phyloP scores from a whole-genome alignment of 2,329 filamentous ascomycete genomes.

The Neobulgaria alba region DNA sequence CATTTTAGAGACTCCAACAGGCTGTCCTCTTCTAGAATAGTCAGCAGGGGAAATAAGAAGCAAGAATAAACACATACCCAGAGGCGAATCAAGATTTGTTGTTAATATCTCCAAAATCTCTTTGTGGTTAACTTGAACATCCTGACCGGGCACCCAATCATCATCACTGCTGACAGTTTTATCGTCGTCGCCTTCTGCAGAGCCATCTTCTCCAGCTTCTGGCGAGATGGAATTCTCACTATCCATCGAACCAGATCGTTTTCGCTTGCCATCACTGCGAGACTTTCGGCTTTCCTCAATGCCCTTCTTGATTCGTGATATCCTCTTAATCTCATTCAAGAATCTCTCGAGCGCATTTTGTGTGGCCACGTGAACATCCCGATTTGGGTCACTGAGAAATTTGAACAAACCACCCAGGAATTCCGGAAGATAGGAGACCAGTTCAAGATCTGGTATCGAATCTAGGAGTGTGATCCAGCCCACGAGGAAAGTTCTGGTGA shows the following conservation, averaged over 20 bases:
- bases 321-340: slow-evolving; percentile 86
- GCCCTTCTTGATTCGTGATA: slow-evolving; percentile 84
- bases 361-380: slow-evolving; percentile 90
- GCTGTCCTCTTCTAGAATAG: slow-evolving; percentile 69
- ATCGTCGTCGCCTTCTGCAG: slow-evolving; percentile 47
- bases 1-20: slow-evolving; percentile 84
- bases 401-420: slow-evolving; percentile 85
- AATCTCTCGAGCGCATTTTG: slow-evolving; percentile 86
- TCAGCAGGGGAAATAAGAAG: slow-evolving; percentile 8
- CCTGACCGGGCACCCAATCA: slow-evolving; percentile 95
- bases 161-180: slow-evolving; percentile 63
- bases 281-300: slow-evolving; percentile 78
- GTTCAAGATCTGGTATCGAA: slow-evolving; percentile 91
- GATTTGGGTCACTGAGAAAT: slow-evolving; percentile 84
- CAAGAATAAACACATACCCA: slow-evolving; percentile 43
- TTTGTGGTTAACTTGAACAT: slow-evolving; percentile 88
- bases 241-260: slow-evolving; percentile 62
- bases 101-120: slow-evolving; percentile 89
- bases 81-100: slow-evolving; percentile 73
- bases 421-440: slow-evolving; percentile 85
- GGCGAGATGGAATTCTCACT: slow-evolving; percentile 43
- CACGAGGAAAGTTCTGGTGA: slow-evolving; percentile 88
- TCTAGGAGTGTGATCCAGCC: slow-evolving; percentile 93
- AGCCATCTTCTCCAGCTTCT: slow-evolving; percentile 53
- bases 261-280: slow-evolving; percentile 51